Percentiles rank a stretch among this genome's conserved stretches.
These are phyloP conservation scores for Hyaloscypha variabilis DNA, from an alignment of 495 filamentous ascomycete species.

Conservation along the genomic window DNA sequence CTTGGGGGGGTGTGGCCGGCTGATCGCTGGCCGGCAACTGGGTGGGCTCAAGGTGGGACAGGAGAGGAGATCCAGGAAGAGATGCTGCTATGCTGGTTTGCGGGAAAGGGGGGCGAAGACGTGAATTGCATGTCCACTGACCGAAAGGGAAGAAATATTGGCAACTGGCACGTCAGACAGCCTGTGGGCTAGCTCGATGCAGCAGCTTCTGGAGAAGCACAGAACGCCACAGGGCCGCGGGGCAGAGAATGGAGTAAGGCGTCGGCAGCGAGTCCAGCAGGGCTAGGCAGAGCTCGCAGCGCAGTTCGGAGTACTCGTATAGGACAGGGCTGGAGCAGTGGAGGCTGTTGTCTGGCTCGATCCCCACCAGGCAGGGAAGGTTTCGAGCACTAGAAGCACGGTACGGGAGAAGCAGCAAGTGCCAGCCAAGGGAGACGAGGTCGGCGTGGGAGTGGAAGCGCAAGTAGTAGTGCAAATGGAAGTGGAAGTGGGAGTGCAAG, in stretches of 20 bases:
- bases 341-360: too few species aligned
- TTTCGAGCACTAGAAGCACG: not conserved
- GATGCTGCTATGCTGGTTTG: not conserved
- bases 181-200: conserved; percentile 4
- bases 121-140: not conserved
- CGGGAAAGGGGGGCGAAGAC: not conserved
- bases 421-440: too few species aligned
- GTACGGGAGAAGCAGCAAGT: too few species aligned
- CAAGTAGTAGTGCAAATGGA: too few species aligned
- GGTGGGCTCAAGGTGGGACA: not conserved
- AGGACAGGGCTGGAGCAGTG: too few species aligned
- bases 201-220: conserved; percentile 2
- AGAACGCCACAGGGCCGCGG: not conserved
- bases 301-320: too few species aligned
- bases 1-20: not conserved
- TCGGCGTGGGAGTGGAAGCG: too few species aligned
- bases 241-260: not conserved
- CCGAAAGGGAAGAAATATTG: conserved; percentile 4
- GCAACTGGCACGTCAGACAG: conserved; percentile 3
- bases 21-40: not conserved
- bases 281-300: too few species aligned
- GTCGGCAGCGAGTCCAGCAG: not conserved
- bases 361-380: too few species aligned
- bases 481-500: too few species aligned
- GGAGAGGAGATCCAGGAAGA: not conserved